Evolutionary conservation across 192 early-diverging fungal genomes (phyloP).

Genomic region (Umbelopsis sp.): DNA sequence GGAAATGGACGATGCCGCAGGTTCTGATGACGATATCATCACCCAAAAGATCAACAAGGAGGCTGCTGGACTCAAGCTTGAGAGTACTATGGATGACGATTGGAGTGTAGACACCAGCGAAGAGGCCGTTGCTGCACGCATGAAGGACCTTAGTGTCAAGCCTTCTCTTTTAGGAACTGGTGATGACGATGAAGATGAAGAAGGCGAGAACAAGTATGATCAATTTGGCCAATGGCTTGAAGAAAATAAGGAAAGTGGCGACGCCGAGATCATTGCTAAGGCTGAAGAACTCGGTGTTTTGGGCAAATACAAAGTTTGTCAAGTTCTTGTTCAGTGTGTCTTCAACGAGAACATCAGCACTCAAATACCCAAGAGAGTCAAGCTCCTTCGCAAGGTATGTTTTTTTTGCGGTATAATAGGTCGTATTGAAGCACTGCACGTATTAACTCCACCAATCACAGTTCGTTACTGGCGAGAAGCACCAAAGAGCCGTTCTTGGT

Average conservation of each 20-base stretch:
- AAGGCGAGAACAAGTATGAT: constrained; percentile 71
- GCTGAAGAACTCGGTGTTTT: constrained; percentile 75
- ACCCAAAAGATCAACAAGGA: constrained; percentile 69
- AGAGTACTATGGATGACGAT: constrained; percentile 67
- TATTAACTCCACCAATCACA: too few species aligned
- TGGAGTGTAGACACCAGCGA: constrained; percentile 83
- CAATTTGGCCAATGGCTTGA: constrained; percentile 76
- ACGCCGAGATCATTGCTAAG: constrained; percentile 75
- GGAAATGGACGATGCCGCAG: constrained; percentile 51
- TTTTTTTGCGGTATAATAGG: too few species aligned
- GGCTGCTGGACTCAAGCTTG: constrained; percentile 59
- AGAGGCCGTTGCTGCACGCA: constrained; percentile 75
- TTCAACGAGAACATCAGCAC: constrained; percentile 67
- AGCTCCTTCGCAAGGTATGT: constrained; percentile 55
- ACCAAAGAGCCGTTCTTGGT: constrained; percentile 86
- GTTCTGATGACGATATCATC: constrained; percentile 67
- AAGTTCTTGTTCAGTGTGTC: constrained; percentile 82
- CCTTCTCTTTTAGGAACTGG: constrained; percentile 41
- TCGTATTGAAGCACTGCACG: too few species aligned
- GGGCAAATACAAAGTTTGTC: constrained; percentile 77
- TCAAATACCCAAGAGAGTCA: constrained; percentile 72
- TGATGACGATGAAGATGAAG: constrained; percentile 62
- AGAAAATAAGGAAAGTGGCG: constrained; percentile 54
- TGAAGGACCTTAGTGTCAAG: constrained; percentile 65
- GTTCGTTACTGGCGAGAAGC: constrained; percentile 82